These are phyloP conservation scores for Buddleja alternifolia DNA, from an alignment of 257 asterid genomes.

Conservation along the genomic window DNA sequence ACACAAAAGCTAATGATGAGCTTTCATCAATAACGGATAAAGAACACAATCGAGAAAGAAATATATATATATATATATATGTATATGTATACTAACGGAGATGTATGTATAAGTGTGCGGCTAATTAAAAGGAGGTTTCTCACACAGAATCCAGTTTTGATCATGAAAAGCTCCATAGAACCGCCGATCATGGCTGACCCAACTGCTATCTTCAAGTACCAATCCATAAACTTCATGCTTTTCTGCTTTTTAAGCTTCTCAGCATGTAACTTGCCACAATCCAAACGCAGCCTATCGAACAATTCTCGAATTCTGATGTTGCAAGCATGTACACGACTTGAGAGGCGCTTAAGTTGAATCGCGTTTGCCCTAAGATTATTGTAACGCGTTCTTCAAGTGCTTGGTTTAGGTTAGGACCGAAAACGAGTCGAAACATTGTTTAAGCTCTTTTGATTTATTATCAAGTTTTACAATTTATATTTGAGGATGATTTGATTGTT, in stretches of 20 bases:
- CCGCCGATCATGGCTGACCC: slow-evolving; percentile 79
- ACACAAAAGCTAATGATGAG: neutral
- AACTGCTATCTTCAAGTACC: slow-evolving; percentile 84
- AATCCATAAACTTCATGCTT: slow-evolving; percentile 72
- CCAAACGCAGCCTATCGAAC: slow-evolving; percentile 16
- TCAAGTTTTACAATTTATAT: too few relatives aligned
- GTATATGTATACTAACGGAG: too few relatives aligned
- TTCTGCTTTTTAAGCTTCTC: neutral
- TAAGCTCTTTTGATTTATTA: too few relatives aligned
- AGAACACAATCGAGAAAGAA: slow-evolving; percentile 1
- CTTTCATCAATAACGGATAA: slow-evolving; percentile 6
- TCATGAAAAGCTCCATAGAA: slow-evolving; percentile 94
- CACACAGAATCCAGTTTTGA: slow-evolving; percentile 96
- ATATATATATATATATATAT: too few relatives aligned
- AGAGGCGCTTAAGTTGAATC: neutral
- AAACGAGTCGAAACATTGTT: too few relatives aligned
- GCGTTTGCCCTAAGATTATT: neutral
- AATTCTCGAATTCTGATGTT: neutral
- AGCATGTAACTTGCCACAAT: neutral
- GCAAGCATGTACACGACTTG: neutral
- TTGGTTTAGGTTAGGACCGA: too few relatives aligned
- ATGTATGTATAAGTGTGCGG: too few relatives aligned
- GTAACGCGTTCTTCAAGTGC: neutral
- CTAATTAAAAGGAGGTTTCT: slow-evolving; percentile 46
- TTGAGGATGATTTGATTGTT: too few relatives aligned